Percentiles rank a stretch among this genome's conserved stretches.
phyloP scores from a whole-genome alignment of 176 grass and related monocot species.

The Metroxylon sagu region DNA sequence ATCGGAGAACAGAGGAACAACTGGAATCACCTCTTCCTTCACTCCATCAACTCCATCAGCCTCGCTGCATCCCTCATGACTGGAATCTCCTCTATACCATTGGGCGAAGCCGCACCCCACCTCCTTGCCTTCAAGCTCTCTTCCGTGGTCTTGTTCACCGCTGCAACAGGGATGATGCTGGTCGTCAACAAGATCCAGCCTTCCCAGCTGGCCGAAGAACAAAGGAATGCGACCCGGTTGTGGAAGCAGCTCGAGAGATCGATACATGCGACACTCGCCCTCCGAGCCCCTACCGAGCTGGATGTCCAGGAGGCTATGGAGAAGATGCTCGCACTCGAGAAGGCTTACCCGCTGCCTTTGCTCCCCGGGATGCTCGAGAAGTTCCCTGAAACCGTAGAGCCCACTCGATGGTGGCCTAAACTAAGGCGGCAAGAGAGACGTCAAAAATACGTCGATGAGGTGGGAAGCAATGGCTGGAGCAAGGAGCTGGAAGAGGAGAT shows the following conservation, averaged over 20 bases:
- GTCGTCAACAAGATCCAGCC: conserved; percentile 44
- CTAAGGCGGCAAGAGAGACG: not conserved
- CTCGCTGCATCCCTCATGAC: conserved; percentile 35
- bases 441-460: not conserved
- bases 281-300: not conserved
- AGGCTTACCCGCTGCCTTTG: conserved; percentile 41
- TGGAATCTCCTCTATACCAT: conserved; percentile 16
- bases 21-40: conserved; percentile 75
- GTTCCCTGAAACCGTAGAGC: conserved; percentile 38
- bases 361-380: conserved; percentile 44
- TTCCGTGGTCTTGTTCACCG: conserved; percentile 13
- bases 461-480: conserved; percentile 34
- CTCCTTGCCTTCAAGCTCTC: conserved; percentile 22
- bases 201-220: conserved; percentile 62
- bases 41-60: conserved; percentile 44
- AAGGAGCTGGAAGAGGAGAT: conserved; percentile 46
- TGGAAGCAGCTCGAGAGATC: conserved; percentile 43
- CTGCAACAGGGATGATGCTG: conserved; percentile 25
- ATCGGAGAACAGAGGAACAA: conserved; percentile 45
- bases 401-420: conserved; percentile 47
- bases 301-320: conserved; percentile 21
- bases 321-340: conserved; percentile 36
- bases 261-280: conserved; percentile 4
- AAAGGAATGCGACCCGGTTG: conserved; percentile 41
- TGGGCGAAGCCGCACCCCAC: not conserved